Percentiles rank a stretch among this genome's conserved stretches.
Conservation (phyloP, 495 filamentous ascomycete genomes). For the Amorphotheca resinae region DNA sequence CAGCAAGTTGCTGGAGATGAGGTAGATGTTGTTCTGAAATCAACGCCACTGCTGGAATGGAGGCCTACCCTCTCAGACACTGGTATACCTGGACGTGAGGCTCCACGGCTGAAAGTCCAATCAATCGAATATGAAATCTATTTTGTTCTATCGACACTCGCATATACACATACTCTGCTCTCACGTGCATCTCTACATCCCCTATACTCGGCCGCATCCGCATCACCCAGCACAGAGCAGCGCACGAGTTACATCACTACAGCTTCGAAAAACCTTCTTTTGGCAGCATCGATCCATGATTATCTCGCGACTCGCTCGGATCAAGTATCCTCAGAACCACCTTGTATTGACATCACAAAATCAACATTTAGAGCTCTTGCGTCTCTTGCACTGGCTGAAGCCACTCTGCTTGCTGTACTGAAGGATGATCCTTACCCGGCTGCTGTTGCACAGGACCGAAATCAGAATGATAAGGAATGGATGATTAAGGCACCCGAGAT, state of each 20-base stretch:
- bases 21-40: constrained; percentile 48
- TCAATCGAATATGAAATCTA: constrained; percentile 75
- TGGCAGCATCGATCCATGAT: constrained; percentile 64
- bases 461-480: constrained; percentile 76
- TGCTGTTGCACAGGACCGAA: constrained; percentile 59
- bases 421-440: constrained; percentile 91
- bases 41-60: constrained; percentile 52
- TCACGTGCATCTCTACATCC: constrained; percentile 46
- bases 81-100: constrained; percentile 42
- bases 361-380: constrained; percentile 57
- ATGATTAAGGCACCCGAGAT: constrained; percentile 81
- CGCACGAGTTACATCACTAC: constrained; percentile 56
- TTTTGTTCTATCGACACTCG: constrained; percentile 66
- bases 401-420: constrained; percentile 75
- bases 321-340: constrained; percentile 16
- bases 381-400: constrained; percentile 68
- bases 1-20: constrained; percentile 39
- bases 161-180: constrained; percentile 55
- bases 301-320: constrained; percentile 43
- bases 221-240: constrained; percentile 49
- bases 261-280: constrained; percentile 66
- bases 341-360: constrained; percentile 49
- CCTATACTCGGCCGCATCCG: constrained; percentile 38
- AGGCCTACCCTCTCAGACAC: constrained; percentile 58
- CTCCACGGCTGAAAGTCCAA: constrained; percentile 48